Evolutionary conservation across 2,329 filamentous ascomycete species (phyloP).

Genomic region (Neofusicoccum sp.): DNA sequence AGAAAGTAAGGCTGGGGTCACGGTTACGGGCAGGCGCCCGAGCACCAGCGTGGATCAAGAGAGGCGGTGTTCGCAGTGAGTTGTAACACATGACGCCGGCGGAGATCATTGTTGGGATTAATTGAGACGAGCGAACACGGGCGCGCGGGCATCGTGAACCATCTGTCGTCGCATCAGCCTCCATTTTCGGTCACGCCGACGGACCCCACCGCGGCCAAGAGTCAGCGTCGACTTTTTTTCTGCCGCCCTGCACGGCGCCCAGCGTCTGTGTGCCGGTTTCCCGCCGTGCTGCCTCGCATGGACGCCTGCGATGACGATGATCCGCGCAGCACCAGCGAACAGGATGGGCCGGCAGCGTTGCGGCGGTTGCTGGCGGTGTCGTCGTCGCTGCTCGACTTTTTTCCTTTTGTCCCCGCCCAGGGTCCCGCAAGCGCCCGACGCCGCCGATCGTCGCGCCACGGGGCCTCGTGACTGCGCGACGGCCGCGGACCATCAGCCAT

Average conservation of each 20-base stretch:
- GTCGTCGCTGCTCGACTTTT: neutral
- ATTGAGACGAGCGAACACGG: neutral
- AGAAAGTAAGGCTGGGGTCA: conserved; percentile 3
- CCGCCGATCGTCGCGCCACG: neutral
- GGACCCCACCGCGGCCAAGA: neutral
- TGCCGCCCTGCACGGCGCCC: neutral
- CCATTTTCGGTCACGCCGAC: conserved; percentile 4
- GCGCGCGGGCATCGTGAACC: neutral
- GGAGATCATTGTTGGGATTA: conserved; percentile 14
- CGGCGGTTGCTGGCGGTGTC: neutral
- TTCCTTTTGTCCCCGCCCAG: neutral
- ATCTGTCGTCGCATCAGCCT: neutral
- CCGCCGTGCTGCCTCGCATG: neutral
- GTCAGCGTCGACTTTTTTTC: neutral
- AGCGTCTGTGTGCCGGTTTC: conserved; percentile 3
- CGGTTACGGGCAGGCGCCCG: neutral
- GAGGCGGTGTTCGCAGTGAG: conserved; percentile 11
- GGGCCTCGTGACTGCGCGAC: conserved; percentile 12
- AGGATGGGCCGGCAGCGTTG: neutral
- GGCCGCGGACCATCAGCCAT: neutral
- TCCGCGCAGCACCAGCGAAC: conserved; percentile 5
- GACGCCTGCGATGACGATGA: conserved; percentile 1
- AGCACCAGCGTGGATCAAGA: conserved; percentile 7
- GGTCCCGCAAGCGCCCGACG: neutral
- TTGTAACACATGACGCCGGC: conserved; percentile 5